Conservation (phyloP, 768 basidiomycete species). For the Hirschioporus abietinus region DNA sequence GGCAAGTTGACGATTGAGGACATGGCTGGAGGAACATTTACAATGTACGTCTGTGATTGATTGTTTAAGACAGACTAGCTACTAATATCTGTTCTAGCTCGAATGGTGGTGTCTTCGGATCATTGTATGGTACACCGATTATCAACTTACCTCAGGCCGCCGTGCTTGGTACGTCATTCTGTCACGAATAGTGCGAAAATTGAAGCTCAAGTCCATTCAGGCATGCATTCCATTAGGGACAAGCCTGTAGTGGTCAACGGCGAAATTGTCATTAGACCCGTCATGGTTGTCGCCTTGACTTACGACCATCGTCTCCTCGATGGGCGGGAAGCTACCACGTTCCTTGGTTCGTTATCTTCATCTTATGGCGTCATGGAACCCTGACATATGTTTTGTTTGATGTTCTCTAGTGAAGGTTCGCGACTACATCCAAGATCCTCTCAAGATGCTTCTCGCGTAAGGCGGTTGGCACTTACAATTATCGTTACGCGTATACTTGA, state of each 20-base stretch:
- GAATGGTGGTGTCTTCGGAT: conserved; percentile 98
- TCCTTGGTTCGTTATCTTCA: conserved; percentile 70
- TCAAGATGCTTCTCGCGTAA: conserved; percentile 71
- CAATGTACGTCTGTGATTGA: conserved; percentile 59
- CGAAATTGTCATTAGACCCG: conserved; percentile 93
- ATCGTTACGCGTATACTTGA: not conserved
- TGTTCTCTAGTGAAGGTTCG: conserved; percentile 74
- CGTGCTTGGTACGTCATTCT: conserved; percentile 61
- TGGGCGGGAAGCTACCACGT: conserved; percentile 93
- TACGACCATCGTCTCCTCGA: conserved; percentile 96
- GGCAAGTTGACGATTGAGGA: conserved; percentile 95
- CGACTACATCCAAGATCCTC: conserved; percentile 93
- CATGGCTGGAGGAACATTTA: conserved; percentile 98
- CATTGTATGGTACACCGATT: conserved; percentile 96
- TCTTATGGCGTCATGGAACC: conserved; percentile 1
- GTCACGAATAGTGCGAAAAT: conserved; percentile 4
- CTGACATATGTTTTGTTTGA: not conserved
- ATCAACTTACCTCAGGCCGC: conserved; percentile 96
- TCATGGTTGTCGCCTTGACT: conserved; percentile 92
- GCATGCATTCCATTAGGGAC: conserved; percentile 96
- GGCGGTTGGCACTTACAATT: not conserved
- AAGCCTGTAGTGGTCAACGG: conserved; percentile 87
- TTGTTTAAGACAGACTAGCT: not conserved
- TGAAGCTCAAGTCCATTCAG: conserved; percentile 25
- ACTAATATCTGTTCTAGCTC: conserved; percentile 51